Evolutionary conservation across 108 stramenopile species (phyloP).

Genomic region (Schizochytrium sp.): DNA sequence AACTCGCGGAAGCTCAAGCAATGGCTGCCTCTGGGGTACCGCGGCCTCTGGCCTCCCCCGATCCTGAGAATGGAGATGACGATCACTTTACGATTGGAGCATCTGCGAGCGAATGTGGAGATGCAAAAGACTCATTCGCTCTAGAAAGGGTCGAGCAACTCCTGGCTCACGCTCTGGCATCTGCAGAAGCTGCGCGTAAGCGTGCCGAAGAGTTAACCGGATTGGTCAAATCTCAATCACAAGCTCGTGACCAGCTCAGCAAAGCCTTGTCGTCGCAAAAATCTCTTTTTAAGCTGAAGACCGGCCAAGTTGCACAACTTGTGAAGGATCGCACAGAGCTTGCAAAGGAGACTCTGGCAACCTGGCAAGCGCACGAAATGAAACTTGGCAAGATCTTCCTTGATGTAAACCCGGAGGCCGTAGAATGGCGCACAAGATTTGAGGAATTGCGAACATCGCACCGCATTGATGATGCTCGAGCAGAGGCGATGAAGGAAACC

Average conservation of each 20-base stretch:
- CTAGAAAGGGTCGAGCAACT: conserved; percentile 45
- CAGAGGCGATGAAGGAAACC: background rate
- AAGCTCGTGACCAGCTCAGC: background rate
- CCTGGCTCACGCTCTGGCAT: conserved; percentile 11
- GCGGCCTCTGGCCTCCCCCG: background rate
- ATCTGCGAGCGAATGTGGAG: too few relatives aligned
- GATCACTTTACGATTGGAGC: background rate
- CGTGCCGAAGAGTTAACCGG: conserved; percentile 57
- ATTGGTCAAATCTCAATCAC: background rate
- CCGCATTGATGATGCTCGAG: background rate
- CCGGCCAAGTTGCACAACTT: conserved; percentile 7
- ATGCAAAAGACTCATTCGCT: background rate
- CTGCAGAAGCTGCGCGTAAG: conserved; percentile 7
- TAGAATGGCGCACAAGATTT: conserved; percentile 51
- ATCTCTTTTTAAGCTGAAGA: conserved; percentile 56
- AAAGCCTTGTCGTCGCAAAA: conserved; percentile 38
- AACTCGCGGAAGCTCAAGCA: background rate
- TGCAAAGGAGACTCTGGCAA: background rate
- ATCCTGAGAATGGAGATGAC: too few relatives aligned
- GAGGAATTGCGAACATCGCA: background rate
- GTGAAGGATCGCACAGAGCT: conserved; percentile 39
- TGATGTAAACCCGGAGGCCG: conserved; percentile 27
- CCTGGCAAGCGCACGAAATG: conserved; percentile 36
- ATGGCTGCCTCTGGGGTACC: background rate
- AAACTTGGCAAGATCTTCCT: background rate